A percentile compares a stretch with the other conserved stretches of the same genome.
phyloP scores from a whole-genome alignment of 1,284 basidiomycete species.

The Pseudozyma sp. region DNA sequence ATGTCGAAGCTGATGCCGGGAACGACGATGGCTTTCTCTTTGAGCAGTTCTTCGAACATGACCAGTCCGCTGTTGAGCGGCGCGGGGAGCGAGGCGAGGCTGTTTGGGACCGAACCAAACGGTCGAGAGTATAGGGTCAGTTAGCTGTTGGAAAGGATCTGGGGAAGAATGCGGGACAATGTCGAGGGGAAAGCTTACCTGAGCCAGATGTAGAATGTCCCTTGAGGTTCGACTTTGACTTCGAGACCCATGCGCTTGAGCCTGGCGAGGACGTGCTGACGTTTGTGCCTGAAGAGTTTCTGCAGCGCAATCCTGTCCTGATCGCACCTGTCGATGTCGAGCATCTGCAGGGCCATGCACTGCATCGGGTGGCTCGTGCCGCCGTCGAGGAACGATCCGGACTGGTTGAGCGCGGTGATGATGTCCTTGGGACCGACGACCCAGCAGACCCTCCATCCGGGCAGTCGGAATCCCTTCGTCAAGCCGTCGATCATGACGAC shows the following conservation, averaged over 20 bases:
- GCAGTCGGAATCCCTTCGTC: slow-evolving; percentile 78
- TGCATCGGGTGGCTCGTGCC: slow-evolving; percentile 59
- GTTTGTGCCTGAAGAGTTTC: slow-evolving; percentile 85
- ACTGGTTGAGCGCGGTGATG: slow-evolving; percentile 56
- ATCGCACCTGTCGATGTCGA: slow-evolving; percentile 73
- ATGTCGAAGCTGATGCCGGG: slow-evolving; percentile 80
- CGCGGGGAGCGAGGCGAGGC: slow-evolving; percentile 79
- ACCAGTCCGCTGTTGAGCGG: slow-evolving; percentile 85
- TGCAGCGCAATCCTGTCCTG: slow-evolving; percentile 76
- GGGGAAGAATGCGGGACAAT: neutral
- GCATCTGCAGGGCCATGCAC: slow-evolving; percentile 57
- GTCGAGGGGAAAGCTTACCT: slow-evolving; percentile 3
- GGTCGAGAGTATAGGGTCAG: neutral
- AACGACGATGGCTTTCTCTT: slow-evolving; percentile 88
- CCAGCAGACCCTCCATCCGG: slow-evolving; percentile 78
- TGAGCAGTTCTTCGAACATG: slow-evolving; percentile 93
- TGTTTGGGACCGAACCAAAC: neutral
- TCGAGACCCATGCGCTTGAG: slow-evolving; percentile 75
- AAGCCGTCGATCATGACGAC: slow-evolving; percentile 89
- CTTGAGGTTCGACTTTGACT: slow-evolving; percentile 44
- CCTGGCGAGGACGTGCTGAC: slow-evolving; percentile 87
- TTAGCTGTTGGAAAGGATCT: too few relatives aligned
- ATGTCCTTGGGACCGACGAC: slow-evolving; percentile 75
- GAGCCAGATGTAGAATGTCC: slow-evolving; percentile 86
- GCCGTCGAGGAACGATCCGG: slow-evolving; percentile 58